Evolutionary conservation across 2,329 filamentous ascomycete species (phyloP).

Genomic region (Colletotrichum chlorophyti): DNA sequence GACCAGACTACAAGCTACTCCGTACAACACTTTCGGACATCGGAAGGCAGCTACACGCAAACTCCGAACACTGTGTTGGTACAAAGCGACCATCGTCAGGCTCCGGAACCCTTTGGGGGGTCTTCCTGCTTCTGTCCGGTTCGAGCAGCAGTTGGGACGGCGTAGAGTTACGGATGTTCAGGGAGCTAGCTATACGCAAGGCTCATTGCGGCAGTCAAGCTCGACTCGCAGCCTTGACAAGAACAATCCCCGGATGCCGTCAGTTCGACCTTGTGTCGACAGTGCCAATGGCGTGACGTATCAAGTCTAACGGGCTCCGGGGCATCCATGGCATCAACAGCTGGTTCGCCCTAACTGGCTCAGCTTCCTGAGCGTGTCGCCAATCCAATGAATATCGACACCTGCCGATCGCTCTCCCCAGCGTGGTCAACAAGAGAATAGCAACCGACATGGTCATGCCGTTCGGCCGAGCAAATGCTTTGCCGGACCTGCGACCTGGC

Average conservation of each 20-base stretch:
- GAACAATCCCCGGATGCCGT: background rate
- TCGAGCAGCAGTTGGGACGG: conserved; percentile 8
- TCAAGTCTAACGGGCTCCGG: background rate
- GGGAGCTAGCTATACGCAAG: background rate
- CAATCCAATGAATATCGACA: no score
- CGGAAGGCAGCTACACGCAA: background rate
- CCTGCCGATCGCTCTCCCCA: no score
- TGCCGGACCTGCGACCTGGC: no score
- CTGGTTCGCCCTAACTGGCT: background rate
- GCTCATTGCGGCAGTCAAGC: background rate
- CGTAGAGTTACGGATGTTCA: conserved; percentile 16
- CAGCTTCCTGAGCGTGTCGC: no score
- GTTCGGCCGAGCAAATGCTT: no score
- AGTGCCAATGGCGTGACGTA: conserved; percentile 2
- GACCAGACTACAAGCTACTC: no score
- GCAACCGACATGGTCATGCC: no score
- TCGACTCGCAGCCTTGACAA: no score
- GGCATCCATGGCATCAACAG: background rate
- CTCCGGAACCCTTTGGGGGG: conserved; percentile 1
- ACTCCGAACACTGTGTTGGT: conserved; percentile 20
- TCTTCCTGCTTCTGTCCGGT: background rate
- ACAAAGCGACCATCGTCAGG: conserved; percentile 10
- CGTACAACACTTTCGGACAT: no score
- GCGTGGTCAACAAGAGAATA: no score
- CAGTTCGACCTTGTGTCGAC: conserved; percentile 6